Conservation (phyloP, 108 stramenopile species). For the Skeletonema costatum region DNA sequence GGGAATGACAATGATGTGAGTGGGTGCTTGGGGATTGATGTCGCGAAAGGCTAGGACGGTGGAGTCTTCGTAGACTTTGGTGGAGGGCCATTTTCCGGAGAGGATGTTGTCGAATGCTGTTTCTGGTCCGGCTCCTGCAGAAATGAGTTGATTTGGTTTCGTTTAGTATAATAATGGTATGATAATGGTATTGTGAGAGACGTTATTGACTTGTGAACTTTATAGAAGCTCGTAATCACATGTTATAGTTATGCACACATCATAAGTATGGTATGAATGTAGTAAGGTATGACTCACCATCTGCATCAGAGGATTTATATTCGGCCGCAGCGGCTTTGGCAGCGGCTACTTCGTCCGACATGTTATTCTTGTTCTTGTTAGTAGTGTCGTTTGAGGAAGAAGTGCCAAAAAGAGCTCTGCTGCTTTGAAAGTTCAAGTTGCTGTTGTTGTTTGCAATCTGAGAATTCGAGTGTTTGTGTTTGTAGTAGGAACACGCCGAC, state of each 20-base stretch:
- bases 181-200: too few species aligned
- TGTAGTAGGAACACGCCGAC: too few species aligned
- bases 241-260: too few species aligned
- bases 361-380: conserved; percentile 6
- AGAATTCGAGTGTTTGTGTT: too few species aligned
- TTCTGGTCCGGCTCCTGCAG: conserved; percentile 52
- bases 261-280: too few species aligned
- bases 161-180: too few species aligned
- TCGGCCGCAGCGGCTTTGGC: conserved; percentile 63
- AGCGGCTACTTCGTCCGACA: conserved; percentile 50
- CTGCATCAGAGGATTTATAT: conserved; percentile 42
- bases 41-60: conserved; percentile 92
- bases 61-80: conserved; percentile 96
- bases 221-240: not conserved
- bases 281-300: conserved; percentile 36
- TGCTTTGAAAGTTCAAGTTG: not conserved
- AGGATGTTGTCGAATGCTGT: conserved; percentile 98
- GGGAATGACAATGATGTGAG: conserved; percentile 96
- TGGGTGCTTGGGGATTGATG: conserved; percentile 91
- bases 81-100: conserved; percentile 71
- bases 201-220: too few species aligned
- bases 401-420: not conserved
- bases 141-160: not conserved
- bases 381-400: not conserved
- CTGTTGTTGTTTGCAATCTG: too few species aligned